Evolutionary conservation across 208 protist genomes (phyloP), one percentile per base, ranked within the genome.

Genomic region (Trypanosoma brucei): DNA sequence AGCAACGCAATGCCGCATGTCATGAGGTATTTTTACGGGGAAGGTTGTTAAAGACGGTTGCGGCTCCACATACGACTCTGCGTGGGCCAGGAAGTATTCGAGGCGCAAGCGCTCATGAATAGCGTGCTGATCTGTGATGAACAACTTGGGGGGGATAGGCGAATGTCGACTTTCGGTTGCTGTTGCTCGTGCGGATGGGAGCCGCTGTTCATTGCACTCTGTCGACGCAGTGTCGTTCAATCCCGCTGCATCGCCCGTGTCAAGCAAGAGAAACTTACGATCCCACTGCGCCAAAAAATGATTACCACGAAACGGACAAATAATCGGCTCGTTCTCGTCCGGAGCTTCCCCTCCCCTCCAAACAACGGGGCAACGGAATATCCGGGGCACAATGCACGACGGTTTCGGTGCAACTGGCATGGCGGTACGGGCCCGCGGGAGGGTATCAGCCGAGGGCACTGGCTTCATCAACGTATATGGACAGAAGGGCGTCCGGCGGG

Each of bases 101-200:
- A 93, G 69, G 0, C 87, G 78, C 8, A 88, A 55, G 1, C 87
- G 75, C 63, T 93, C 83, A 63, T 93, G 87, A 34, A 88, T 68
- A 5, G 87, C 87, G 68, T 93, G 87, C 66, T 88, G 87, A 53
- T 93, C 87, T 2, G 72, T 35, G 8, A 93, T 36, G 67, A 59
- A 52, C 13, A 73, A 11, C 33, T 48, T 55, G 13, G 39, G 14
- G 50, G 48, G 64, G 33, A 59, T 14, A 5, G 34, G 22, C 22
- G 22, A 22, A 22, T 22, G 22, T 22, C 22, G 22, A 22, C 22
- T 22, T 22, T 22, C 22, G 22, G 22, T 22, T 22, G 22, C 22
- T 22, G 22, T 22, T 22, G 22, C 22, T 22, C 22, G 22, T 22
- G 22, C 22, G 22, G 22, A 22, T 22, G 22, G 22, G 22, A 22